phyloP scores from a whole-genome alignment of 2,329 filamentous ascomycete species.

The Aspergillus terreus region DNA sequence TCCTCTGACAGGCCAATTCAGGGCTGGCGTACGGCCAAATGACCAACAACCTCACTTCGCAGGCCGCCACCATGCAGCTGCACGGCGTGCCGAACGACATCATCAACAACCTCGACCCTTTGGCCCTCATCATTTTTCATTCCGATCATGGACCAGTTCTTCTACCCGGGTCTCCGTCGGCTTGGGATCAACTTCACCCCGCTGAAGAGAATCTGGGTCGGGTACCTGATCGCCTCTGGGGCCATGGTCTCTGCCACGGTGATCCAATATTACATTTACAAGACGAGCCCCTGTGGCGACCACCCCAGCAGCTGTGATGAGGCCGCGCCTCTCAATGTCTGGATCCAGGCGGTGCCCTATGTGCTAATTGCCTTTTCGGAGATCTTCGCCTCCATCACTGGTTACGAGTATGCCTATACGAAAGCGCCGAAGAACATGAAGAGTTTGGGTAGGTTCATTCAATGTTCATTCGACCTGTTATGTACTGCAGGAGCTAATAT shows the following conservation, averaged over 20 bases:
- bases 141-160: slow-evolving; percentile 49
- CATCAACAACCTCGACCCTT: slow-evolving; percentile 51
- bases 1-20: slow-evolving; percentile 11
- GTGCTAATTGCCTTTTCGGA: slow-evolving; percentile 55
- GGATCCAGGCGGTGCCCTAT: slow-evolving; percentile 49
- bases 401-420: slow-evolving; percentile 70
- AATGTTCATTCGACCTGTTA: slow-evolving; percentile 46
- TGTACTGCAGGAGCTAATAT: neutral
- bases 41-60: slow-evolving; percentile 52
- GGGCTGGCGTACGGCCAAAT: slow-evolving; percentile 51
- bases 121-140: slow-evolving; percentile 52
- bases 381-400: slow-evolving; percentile 56
- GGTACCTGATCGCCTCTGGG: slow-evolving; percentile 46
- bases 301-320: slow-evolving; percentile 48
- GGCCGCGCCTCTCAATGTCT: slow-evolving; percentile 60
- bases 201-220: slow-evolving; percentile 51
- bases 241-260: slow-evolving; percentile 51
- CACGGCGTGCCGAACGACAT: slow-evolving; percentile 54
- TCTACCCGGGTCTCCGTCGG: slow-evolving; percentile 50
- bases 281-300: slow-evolving; percentile 57
- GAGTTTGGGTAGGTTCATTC: slow-evolving; percentile 61
- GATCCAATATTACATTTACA: slow-evolving; percentile 54
- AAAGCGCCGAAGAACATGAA: slow-evolving; percentile 78
- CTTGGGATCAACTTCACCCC: slow-evolving; percentile 48
- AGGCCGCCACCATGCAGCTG: slow-evolving; percentile 51